Base-by-base conservation (phyloP, 1,139 yeast species). In the Diutina mesorugosa region DNA sequence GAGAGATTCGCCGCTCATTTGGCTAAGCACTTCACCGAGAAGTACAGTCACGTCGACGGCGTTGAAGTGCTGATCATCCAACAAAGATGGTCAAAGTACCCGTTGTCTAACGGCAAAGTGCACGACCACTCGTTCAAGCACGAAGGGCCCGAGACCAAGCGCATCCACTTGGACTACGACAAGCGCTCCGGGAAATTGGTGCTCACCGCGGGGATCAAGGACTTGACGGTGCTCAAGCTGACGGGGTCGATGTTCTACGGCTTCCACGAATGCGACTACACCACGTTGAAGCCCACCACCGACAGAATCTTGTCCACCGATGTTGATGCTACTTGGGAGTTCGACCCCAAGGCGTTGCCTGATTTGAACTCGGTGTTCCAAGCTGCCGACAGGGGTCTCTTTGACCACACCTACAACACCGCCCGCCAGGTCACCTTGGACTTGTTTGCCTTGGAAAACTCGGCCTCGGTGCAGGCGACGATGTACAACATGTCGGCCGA, bases 221-320 rank as follows among this genome's bases (percentile, higher is more conserved):
- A 87, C 64, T 79, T 90, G 67, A 89, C 95, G 9, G 95, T 90
- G 38, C 83, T 90, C 68, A 90, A 90, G 72, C 85, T 95, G 51
- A 90, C 97, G n/a, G 95, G 95, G 29, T 89, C 97, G 41, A 88
- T 87, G 87, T 90, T 90, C 74, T 84, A 87, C 71, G 96, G 95
- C 56, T 90, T 77, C 78, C 78, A 89, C 74, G 78, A 76, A 56
- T 90, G 96, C 72, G 97, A 90, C 67, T 89, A 82, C 79, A 90
- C 97, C 62, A 90, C 90, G 55, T 81, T 90, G 67, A 71, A 82
- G 66, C 96, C 95, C 62, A 85, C 96, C 55, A 75, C 71, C 46
- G 97, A 90, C 72, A 80, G 97, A 66, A 85, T 90, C 62, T 77
- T 90, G 65, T 87, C 96, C 18, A 90, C 97, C 28, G 96, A 90